Evolutionary conservation across 2,329 filamentous ascomycete species (phyloP), one percentile per base, ranked within the genome.

Genomic region (Hypoxylon sp.): DNA sequence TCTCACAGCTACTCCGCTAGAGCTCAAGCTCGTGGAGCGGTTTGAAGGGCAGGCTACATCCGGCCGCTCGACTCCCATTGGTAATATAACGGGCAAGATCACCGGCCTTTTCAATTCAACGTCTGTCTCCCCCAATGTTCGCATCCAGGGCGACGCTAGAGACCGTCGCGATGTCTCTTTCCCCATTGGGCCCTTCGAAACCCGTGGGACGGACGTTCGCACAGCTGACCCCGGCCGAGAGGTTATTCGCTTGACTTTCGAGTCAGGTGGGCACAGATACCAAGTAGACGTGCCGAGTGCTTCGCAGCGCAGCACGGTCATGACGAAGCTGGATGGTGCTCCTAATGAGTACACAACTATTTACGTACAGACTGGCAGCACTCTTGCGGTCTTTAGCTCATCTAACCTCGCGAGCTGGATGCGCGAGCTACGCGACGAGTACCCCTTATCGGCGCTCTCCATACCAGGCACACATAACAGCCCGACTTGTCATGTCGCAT

Each of bases 401-500:
- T 86, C 90, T 14, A 85, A 89, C 59, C 86, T 94, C 53, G 78
- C 89, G 68, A 81, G 84, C 58, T 97, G 96, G 96, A 98, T 98
- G 94, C 80, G 84, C 62, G 85, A 90, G 67, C 85, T 98, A 45
- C 84, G 86, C 66, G 88, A 94, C 75, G 85, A 89, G 19, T 91
- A 89, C 56, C 89, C 93, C 1, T 84, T 98, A 3, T 92, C 93
- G 0, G 86, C 91, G 2, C 88, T 99, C 53, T 96, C 92, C 53
- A 96, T 98, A 69, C 96, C 96, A 0, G 96, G 96, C 70, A 98
- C 96, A 0, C 96, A 99, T 84, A 98, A 99, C 82, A 93, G 92
- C 17, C 93, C 96, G 5, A 97, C 94, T 9, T 91, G 88, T 81
- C 86, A 97, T 83, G 86, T 88, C 52, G 94, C 96, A 11, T 86